Conservation (phyloP, 2,329 filamentous ascomycete species). For the Zalaria sp. region DNA sequence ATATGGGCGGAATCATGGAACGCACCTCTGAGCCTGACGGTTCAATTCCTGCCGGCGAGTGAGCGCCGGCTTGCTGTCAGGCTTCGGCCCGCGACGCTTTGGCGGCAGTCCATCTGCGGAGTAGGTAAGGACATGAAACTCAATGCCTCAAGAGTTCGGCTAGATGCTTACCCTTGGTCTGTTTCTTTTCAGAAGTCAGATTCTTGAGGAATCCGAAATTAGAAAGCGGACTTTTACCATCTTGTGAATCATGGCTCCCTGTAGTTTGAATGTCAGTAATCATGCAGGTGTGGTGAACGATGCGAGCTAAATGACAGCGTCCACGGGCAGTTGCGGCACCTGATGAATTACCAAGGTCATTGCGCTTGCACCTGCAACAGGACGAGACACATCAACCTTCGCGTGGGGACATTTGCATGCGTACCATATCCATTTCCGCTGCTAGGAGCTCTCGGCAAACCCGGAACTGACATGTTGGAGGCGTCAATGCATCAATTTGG, state of each 20-base stretch:
- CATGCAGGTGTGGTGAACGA: too few relatives aligned
- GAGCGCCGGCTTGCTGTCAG: conserved; percentile 86
- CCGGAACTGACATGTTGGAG: not conserved
- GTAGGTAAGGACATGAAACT: not conserved
- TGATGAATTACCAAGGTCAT: too few relatives aligned
- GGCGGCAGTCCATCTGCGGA: conserved; percentile 62
- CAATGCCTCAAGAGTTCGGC: not conserved
- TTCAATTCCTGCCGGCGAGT: conserved; percentile 90
- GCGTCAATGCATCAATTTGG: too few relatives aligned
- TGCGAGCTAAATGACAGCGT: too few relatives aligned
- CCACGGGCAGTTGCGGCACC: too few relatives aligned
- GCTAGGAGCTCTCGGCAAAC: not conserved
- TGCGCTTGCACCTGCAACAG: too few relatives aligned
- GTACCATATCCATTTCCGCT: conserved; percentile 1
- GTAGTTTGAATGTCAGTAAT: not conserved
- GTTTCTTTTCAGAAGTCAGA: conserved; percentile 53
- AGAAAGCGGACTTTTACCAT: conserved; percentile 12
- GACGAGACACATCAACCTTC: too few relatives aligned
- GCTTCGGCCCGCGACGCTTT: conserved; percentile 87
- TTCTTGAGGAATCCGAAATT: conserved; percentile 43
- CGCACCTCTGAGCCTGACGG: conserved; percentile 83
- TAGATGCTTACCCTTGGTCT: conserved; percentile 51
- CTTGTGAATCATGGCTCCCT: conserved; percentile 3
- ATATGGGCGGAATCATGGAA: not conserved
- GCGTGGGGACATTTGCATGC: too few relatives aligned